These are phyloP conservation scores for Phallus indusiatus DNA, from an alignment of 768 basidiomycete species.

Conservation along the genomic window DNA sequence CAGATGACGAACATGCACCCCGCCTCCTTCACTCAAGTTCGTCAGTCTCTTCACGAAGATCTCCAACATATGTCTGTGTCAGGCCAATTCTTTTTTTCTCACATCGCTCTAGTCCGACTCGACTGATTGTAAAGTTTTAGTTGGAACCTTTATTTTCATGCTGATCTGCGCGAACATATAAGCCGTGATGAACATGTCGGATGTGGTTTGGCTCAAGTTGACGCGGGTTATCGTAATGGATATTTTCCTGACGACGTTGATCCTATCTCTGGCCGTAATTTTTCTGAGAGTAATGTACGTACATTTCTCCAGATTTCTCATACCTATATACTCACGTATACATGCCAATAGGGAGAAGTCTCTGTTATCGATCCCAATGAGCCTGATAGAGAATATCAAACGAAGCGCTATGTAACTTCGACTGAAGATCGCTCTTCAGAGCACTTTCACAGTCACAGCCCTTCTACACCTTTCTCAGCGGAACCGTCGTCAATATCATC, in stretches of 20 bases:
- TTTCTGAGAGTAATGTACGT: background rate
- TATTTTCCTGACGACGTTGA: conserved; percentile 1
- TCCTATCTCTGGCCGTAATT: background rate
- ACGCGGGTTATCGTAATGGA: background rate
- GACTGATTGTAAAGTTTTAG: background rate
- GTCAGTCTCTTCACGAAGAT: background rate
- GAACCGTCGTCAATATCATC: background rate
- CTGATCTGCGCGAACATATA: conserved; percentile 5
- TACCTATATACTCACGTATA: background rate
- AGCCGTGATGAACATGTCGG: background rate
- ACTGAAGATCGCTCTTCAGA: background rate
- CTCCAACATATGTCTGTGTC: background rate
- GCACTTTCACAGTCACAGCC: background rate
- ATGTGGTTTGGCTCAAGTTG: background rate
- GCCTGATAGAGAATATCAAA: background rate
- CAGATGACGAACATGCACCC: background rate
- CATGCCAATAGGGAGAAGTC: background rate
- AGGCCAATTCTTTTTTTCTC: background rate
- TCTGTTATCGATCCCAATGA: background rate
- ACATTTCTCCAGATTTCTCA: background rate
- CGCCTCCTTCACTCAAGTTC: background rate
- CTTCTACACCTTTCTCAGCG: background rate
- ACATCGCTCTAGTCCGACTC: background rate
- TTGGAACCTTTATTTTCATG: background rate
- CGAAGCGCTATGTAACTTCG: background rate